Evolutionary conservation across 148 eudicot species (phyloP).

Genomic region (Rhododendron kiyosumense): DNA sequence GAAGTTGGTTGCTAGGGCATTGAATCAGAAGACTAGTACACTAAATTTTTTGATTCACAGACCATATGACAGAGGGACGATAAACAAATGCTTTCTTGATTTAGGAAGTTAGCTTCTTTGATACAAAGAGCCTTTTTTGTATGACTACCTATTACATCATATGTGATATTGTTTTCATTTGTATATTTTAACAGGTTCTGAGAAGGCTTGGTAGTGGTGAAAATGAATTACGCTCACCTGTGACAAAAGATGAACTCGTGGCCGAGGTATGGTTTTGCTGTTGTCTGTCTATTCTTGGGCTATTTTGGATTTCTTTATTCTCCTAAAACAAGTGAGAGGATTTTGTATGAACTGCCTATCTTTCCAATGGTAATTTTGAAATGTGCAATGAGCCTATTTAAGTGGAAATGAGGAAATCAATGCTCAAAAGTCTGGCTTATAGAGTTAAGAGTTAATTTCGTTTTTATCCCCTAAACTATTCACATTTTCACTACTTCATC

Average conservation of each 20-base stretch:
- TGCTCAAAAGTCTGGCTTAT: neutral
- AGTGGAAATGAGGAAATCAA: neutral
- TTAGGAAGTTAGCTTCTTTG: neutral
- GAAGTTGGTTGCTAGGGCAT: neutral
- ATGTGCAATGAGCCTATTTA: neutral
- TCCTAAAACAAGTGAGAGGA: neutral
- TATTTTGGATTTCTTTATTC: neutral
- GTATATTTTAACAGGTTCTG: conserved; percentile 42
- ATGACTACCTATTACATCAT: neutral
- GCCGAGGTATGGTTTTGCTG: conserved; percentile 54
- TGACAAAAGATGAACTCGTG: conserved; percentile 74
- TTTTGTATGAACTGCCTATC: neutral
- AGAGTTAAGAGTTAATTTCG: neutral
- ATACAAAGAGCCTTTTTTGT: neutral
- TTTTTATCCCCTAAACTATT: too few species aligned
- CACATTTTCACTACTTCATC: neutral
- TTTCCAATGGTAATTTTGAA: neutral
- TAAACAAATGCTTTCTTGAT: neutral
- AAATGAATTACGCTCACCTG: conserved; percentile 73
- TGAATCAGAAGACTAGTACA: neutral
- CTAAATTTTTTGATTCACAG: neutral
- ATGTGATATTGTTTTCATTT: too few species aligned
- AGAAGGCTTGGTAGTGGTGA: conserved; percentile 63
- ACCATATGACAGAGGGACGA: neutral
- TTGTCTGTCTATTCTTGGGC: neutral